Evolutionary conservation across 176 grass and related monocot genomes (phyloP), one percentile per base, ranked within the genome.

Genomic region (Aegilops tauschii): DNA sequence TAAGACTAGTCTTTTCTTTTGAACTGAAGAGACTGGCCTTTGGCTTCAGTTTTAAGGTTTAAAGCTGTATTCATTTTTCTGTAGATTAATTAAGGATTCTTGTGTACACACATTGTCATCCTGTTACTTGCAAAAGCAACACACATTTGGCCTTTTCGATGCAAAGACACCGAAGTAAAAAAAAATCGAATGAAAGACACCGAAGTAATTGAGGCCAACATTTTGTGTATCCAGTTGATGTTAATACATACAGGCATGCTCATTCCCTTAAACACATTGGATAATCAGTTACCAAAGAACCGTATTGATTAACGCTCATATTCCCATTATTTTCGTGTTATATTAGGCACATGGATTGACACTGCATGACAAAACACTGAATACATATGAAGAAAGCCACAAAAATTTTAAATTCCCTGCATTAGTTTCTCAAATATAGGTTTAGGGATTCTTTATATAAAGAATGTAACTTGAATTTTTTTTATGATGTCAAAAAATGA

Each of bases 231-330:
- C 70, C 9, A 79, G n/a, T n/a, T 79, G 58, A 3, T 79, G 3
- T 42, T 63, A 7, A 13, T 40, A 39, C 37, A 37, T 32, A 61
- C 32, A 40, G 25, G 58, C 34, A 79, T 37, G 20, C 34, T 79
- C 56, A 63, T 63, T 79, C 77, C 77, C 77, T 63, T 79, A 40
- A 63, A 63, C 34, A 63, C 37, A 40, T 63, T 79, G 12, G 21
- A 32, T 27, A 79, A 56, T 62, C 34, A 8, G 14, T 63, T 63
- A 23, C 31, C 20, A 25, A 62, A 25, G 6, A 39, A 21, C 36
- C 20, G 21, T 73, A 73, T 25, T 27, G 36, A 21, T 18, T 4
- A 42, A 25, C 36, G 32, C 54, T 61, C 9, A 52, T 52, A 76
- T 28, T 79, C 34, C 20, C 21, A 37, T 61, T 79, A 13, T 61